Evolutionary conservation across 495 filamentous ascomycete genomes (phyloP).

Genomic region (Penicillium egyptiacum): DNA sequence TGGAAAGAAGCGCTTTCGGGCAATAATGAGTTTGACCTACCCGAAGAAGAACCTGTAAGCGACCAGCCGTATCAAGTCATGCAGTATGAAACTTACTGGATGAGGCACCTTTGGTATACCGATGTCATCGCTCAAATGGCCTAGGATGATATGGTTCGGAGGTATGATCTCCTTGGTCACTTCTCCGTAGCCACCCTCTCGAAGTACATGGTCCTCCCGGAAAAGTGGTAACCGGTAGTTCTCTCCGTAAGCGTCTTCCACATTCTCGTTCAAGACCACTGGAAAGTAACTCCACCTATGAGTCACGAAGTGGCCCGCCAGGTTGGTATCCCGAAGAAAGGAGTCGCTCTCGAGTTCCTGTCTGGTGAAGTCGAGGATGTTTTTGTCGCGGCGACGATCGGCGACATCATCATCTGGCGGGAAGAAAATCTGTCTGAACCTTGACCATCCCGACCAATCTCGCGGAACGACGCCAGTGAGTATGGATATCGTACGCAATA

Average conservation of each 20-base stretch:
- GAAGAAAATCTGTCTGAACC: conserved; percentile 5
- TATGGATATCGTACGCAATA: conserved; percentile 5
- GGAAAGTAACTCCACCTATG: neutral
- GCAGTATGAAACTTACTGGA: neutral
- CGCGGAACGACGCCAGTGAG: neutral
- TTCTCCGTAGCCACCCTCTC: neutral
- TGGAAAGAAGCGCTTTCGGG: neutral
- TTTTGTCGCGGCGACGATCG: neutral
- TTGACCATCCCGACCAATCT: conserved; percentile 4
- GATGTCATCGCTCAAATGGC: neutral
- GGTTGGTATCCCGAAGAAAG: conserved; percentile 1
- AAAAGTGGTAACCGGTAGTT: neutral
- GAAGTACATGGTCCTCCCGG: neutral
- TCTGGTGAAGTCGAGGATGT: neutral
- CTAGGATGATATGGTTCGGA: neutral
- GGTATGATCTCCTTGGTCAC: conserved; percentile 1
- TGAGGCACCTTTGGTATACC: neutral
- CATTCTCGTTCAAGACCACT: neutral
- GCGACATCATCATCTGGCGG: neutral
- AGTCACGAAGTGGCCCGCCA: neutral
- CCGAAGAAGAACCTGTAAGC: neutral
- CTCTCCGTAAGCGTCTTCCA: neutral
- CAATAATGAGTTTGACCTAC: neutral
- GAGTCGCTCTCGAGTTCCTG: neutral
- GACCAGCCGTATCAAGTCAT: neutral